phyloP scores from a whole-genome alignment of 2,329 filamentous ascomycete species.

The Teratosphaeria epicoccoides region DNA sequence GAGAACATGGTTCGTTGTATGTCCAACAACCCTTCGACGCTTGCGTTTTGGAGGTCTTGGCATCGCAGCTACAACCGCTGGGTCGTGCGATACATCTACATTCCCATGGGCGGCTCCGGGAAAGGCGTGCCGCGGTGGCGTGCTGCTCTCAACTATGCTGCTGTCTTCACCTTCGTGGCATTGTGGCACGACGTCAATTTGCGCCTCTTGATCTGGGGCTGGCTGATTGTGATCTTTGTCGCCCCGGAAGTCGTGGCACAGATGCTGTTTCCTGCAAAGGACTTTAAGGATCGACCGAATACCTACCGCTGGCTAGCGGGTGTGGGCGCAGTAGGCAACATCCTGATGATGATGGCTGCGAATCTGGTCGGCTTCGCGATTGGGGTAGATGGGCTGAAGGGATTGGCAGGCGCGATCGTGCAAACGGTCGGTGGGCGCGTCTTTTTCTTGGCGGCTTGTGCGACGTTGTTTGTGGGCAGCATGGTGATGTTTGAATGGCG shows the following conservation, averaged over 20 bases:
- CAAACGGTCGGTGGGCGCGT: constrained; percentile 61
- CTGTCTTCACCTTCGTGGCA: constrained; percentile 92
- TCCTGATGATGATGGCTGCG: constrained; percentile 90
- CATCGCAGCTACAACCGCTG: constrained; percentile 92
- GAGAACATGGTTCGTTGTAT: constrained; percentile 99
- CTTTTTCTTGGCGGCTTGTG: constrained; percentile 63
- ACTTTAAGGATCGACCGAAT: constrained; percentile 60
- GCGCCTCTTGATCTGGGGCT: constrained; percentile 85
- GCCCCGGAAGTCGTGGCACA: constrained; percentile 70
- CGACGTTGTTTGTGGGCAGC: constrained; percentile 68
- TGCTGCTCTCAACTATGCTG: constrained; percentile 63
- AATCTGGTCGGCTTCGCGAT: constrained; percentile 94
- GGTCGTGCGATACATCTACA: constrained; percentile 86
- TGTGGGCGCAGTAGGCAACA: constrained; percentile 68
- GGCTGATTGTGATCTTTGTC: constrained; percentile 91
- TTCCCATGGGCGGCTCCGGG: constrained; percentile 67
- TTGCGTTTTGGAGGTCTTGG: constrained; percentile 93
- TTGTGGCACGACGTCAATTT: constrained; percentile 97
- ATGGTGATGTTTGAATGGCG: constrained; percentile 97
- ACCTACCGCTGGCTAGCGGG: constrained; percentile 72
- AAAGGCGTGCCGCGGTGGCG: constrained; percentile 41
- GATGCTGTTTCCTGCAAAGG: constrained; percentile 60
- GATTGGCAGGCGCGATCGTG: constrained; percentile 63
- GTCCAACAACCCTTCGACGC: constrained; percentile 82
- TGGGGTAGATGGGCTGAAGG: constrained; percentile 75